phyloP scores from a whole-genome alignment of 192 early-diverging fungal genomes.

The Allomyces macrogynus region DNA sequence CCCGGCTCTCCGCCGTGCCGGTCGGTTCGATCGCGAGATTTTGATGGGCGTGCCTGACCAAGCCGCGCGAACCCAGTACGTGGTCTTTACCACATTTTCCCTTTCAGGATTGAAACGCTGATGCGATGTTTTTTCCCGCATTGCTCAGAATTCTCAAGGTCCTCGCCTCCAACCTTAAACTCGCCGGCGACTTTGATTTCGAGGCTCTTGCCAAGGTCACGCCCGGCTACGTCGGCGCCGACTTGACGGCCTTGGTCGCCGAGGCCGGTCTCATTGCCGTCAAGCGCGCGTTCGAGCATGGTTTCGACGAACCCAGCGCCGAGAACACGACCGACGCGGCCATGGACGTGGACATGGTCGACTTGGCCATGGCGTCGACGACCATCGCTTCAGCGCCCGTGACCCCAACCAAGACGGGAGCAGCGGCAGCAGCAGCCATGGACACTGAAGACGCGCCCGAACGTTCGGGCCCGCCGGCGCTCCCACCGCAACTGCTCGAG shows the following conservation, averaged over 20 bases:
- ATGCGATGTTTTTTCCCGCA: not conserved
- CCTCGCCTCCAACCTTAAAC: slow-evolving; percentile 47
- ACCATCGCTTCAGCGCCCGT: not conserved
- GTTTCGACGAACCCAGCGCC: too few relatives aligned
- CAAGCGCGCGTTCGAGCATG: slow-evolving; percentile 37
- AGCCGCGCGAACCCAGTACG: slow-evolving; percentile 52
- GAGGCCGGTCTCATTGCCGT: slow-evolving; percentile 84
- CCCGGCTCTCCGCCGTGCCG: slow-evolving; percentile 58
- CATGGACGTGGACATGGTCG: slow-evolving; percentile 16
- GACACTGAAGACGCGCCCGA: not conserved
- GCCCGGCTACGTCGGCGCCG: slow-evolving; percentile 95
- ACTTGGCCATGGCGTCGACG: not conserved
- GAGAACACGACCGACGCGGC: not conserved
- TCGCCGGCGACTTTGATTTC: slow-evolving; percentile 71
- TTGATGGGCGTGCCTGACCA: slow-evolving; percentile 80
- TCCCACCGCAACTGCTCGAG: not conserved
- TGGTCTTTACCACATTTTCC: slow-evolving; percentile 3
- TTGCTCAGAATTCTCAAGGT: slow-evolving; percentile 49
- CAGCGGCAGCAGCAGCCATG: too few relatives aligned
- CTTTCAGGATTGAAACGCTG: not conserved
- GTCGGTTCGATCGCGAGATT: slow-evolving; percentile 76
- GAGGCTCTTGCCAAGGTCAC: slow-evolving; percentile 66
- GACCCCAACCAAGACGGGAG: too few relatives aligned
- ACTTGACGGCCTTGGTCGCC: slow-evolving; percentile 73
- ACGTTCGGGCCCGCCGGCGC: not conserved